Evolutionary conservation across 1,284 basidiomycete genomes (phyloP).

Genomic region (Pyrrhoderma lamaoense): DNA sequence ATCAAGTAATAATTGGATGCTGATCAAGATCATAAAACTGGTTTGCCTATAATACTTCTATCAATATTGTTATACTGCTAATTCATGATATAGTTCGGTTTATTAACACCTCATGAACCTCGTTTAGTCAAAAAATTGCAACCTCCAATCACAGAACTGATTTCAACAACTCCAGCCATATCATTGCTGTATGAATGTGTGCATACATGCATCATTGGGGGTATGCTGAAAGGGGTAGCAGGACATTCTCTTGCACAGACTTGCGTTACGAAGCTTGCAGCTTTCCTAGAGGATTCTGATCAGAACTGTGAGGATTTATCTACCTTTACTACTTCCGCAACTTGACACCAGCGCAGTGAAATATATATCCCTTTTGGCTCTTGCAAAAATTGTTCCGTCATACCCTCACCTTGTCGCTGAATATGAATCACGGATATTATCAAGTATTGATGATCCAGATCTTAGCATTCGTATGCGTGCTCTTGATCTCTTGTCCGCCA

Average conservation of each 20-base stretch:
- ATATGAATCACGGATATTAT: slow-evolving; percentile 88
- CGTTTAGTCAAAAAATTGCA: slow-evolving; percentile 91
- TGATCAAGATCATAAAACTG: slow-evolving; percentile 98
- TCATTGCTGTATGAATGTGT: slow-evolving; percentile 98
- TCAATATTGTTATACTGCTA: slow-evolving; percentile 57
- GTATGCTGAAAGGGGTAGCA: slow-evolving; percentile 80
- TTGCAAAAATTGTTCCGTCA: slow-evolving; percentile 92
- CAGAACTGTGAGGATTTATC: slow-evolving; percentile 70
- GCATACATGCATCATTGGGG: slow-evolving; percentile 94
- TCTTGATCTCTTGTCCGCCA: slow-evolving; percentile 87
- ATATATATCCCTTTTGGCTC: slow-evolving; percentile 91
- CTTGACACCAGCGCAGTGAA: slow-evolving; percentile 54
- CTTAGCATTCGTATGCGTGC: slow-evolving; percentile 94
- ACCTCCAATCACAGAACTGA: slow-evolving; percentile 89
- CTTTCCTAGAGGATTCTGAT: slow-evolving; percentile 88
- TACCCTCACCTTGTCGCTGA: slow-evolving; percentile 88
- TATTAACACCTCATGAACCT: slow-evolving; percentile 85
- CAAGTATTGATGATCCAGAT: slow-evolving; percentile 89
- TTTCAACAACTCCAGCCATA: slow-evolving; percentile 93
- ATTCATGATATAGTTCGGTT: slow-evolving; percentile 83
- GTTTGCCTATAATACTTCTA: slow-evolving; percentile 28
- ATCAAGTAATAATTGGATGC: slow-evolving; percentile 98
- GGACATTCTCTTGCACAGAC: slow-evolving; percentile 80
- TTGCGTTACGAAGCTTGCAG: slow-evolving; percentile 91
- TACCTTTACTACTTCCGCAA: background rate